Conservation (phyloP, 805 yeast species). For the Maudiozyma barnettii region DNA sequence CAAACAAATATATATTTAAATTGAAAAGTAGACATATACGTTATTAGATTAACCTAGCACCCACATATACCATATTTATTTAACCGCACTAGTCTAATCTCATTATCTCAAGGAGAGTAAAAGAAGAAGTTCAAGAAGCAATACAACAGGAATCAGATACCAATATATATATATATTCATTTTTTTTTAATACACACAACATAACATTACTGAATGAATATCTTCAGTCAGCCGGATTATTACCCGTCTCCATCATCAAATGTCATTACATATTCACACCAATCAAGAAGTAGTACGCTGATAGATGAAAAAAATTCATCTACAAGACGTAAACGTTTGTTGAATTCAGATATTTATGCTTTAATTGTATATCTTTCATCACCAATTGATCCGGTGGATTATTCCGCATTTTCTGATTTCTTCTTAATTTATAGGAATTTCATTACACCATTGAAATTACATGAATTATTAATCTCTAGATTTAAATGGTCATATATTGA, state of each 20-base stretch:
- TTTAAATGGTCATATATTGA: conserved; percentile 60
- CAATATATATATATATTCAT: too few species aligned
- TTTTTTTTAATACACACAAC: neutral
- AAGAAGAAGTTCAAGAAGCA: too few species aligned
- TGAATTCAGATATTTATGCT: conserved; percentile 24
- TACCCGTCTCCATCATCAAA: conserved; percentile 24
- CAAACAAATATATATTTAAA: neutral
- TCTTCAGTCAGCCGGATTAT: conserved; percentile 19
- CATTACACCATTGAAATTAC: conserved; percentile 45
- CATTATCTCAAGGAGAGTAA: too few species aligned
- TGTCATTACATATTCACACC: conserved; percentile 15
- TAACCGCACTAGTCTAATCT: too few species aligned
- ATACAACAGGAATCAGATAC: too few species aligned
- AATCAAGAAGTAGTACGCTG: neutral
- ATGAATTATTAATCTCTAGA: conserved; percentile 54
- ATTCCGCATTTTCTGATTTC: conserved; percentile 73
- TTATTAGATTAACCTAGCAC: too few species aligned
- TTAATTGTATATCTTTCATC: conserved; percentile 56
- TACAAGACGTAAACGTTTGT: conserved; percentile 6
- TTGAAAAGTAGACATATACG: too few species aligned
- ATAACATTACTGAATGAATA: conserved; percentile 9
- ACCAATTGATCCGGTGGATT: conserved; percentile 60
- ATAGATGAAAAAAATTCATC: conserved; percentile 1
- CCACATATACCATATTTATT: too few species aligned
- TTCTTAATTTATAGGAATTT: conserved; percentile 75